Base-by-base conservation (phyloP, 1,139 yeast species). In the Arxiozyma slooffiae region DNA sequence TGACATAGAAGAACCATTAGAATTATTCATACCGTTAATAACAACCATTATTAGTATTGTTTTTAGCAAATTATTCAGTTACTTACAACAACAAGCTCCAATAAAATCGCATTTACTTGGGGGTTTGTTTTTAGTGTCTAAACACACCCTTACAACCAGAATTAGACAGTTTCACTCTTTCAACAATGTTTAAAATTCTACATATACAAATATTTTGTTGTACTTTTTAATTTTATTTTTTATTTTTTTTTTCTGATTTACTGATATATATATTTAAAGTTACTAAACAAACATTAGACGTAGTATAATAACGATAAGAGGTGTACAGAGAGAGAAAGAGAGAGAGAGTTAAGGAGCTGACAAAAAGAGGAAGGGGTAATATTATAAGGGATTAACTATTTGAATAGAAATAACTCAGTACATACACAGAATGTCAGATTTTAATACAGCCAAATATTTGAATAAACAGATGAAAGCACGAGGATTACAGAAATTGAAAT, bases 401-500 rank as follows among this genome's bases (percentile, higher is more conserved):
- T 14, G 6, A 30, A 30, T 14, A 14, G 36, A 6, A 30, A 30
- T 4, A 11, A 6, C 16, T 8, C 14, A 2, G 23, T 4, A 17
- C 16, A 36, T 4, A 17, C 16, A 30, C 23, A 26, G 37, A 8
- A 42, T 42, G 45, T 42, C 45, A 4, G 45, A 42, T 34, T 42
- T 41, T 16, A 95, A 95, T 6, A 78, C 89, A 2, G 95, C 96
- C n/a, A 87, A 85, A 64, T 81, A 80, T 64, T 72, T 84, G 53
- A 77, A 92, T 41, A 88, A 86, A 60, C 82, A 83, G 64, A 77
- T 86, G 73, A 86, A 88, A 67, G 80, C 90, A 20, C 74, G 80
- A 41, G 97, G 97, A 7, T 79, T 90, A 18, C 97, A 90, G 67
- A 82, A 86, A 62, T 77, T 94, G 48, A 77, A 80, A 56, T 92